phyloP scores from a whole-genome alignment of 768 basidiomycete species.

The Kwoniella shandongensis region DNA sequence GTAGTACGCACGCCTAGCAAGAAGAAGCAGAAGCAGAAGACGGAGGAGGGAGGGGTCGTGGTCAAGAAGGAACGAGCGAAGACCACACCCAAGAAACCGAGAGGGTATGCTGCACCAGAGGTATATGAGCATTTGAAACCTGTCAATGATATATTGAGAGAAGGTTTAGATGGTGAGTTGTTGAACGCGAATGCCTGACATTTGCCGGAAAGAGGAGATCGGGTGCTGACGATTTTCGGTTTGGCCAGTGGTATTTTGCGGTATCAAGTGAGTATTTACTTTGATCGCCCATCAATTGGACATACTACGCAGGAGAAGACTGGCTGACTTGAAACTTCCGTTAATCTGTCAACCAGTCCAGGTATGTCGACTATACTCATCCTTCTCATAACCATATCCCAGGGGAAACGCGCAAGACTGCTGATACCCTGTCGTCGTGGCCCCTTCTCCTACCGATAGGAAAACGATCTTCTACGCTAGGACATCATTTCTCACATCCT shows the following conservation, averaged over 20 bases:
- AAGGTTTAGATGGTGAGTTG: conserved; percentile 64
- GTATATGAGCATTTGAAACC: conserved; percentile 60
- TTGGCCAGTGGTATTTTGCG: conserved; percentile 73
- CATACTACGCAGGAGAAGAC: no score
- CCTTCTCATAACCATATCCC: no score
- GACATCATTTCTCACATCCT: conserved; percentile 76
- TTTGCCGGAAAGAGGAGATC: neutral
- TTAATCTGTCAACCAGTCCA: conserved; percentile 15
- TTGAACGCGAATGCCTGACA: no score
- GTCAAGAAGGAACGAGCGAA: no score
- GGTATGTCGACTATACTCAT: conserved; percentile 5
- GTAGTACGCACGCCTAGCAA: no score
- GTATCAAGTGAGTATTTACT: conserved; percentile 71
- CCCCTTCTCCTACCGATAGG: conserved; percentile 55
- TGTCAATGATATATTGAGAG: conserved; percentile 61
- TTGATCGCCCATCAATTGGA: no score
- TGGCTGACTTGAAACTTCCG: no score
- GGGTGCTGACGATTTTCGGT: neutral
- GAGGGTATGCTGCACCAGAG: conserved; percentile 60
- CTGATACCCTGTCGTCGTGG: neutral
- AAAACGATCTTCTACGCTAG: conserved; percentile 64
- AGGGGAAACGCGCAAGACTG: no score
- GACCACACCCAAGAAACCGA: conserved; percentile 44
- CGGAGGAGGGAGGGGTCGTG: no score
- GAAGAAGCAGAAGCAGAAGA: no score